Conservation (phyloP, 257 asterid species). For the Plantago elongata region DNA sequence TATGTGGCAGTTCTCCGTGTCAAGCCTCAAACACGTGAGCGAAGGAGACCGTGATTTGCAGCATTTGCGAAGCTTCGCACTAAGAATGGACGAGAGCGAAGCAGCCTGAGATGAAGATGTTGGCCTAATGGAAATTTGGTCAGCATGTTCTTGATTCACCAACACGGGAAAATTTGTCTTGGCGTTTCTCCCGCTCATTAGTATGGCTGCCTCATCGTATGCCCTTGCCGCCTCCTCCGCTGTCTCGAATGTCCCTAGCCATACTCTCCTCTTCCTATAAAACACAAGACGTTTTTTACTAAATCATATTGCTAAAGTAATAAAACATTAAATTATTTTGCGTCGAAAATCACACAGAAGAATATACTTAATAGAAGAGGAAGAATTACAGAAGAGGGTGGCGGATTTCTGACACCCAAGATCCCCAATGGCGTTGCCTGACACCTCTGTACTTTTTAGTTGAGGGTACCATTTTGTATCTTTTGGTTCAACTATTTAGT, state of each 20-base stretch:
- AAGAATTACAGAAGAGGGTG: slow-evolving; percentile 68
- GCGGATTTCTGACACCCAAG: slow-evolving; percentile 97
- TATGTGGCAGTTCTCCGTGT: slow-evolving; percentile 71
- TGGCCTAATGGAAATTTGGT: slow-evolving; percentile 16
- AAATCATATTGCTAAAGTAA: background rate
- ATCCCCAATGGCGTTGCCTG: slow-evolving; percentile 95
- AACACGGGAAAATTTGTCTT: slow-evolving; percentile 67
- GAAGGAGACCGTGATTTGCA: slow-evolving; percentile 80
- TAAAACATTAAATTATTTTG: background rate
- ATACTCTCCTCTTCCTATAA: slow-evolving; percentile 72
- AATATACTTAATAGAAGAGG: background rate
- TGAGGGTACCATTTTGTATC: slow-evolving; percentile 43
- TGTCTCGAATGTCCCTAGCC: slow-evolving; percentile 84
- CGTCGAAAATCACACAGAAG: background rate
- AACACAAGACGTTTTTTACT: no score
- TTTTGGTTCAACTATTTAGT: background rate
- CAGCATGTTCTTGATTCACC: slow-evolving; percentile 26
- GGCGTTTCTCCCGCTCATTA: slow-evolving; percentile 73
- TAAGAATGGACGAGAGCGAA: slow-evolving; percentile 56
- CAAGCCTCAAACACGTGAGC: slow-evolving; percentile 77
- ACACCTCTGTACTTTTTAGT: slow-evolving; percentile 79
- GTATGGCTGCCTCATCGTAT: slow-evolving; percentile 73
- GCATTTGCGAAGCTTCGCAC: slow-evolving; percentile 67
- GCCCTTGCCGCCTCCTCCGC: slow-evolving; percentile 88
- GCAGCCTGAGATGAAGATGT: slow-evolving; percentile 25